phyloP scores from a whole-genome alignment of 1,139 yeast genomes.

The Geotrichum siamense region DNA sequence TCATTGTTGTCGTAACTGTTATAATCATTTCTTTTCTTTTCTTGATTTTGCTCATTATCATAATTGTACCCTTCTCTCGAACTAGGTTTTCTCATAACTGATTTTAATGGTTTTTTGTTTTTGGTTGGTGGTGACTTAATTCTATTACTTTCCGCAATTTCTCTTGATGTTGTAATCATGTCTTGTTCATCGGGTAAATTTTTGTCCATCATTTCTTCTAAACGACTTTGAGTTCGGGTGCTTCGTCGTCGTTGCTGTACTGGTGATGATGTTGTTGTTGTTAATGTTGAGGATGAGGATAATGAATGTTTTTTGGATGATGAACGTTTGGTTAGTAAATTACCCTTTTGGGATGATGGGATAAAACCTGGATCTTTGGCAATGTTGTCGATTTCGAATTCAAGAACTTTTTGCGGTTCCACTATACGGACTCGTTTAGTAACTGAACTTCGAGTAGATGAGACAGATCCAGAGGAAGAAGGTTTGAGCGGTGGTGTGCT shows the following conservation, averaged over 20 bases:
- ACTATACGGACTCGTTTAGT: background rate
- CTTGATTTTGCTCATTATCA: background rate
- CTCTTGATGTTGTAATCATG: background rate
- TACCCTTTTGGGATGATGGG: background rate
- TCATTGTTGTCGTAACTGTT: background rate
- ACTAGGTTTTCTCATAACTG: background rate
- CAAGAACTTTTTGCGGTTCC: background rate
- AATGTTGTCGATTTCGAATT: background rate
- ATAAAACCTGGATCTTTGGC: background rate
- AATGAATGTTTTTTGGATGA: too few relatives aligned
- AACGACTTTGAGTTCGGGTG: background rate
- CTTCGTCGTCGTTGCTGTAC: background rate
- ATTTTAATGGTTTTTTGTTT: slow-evolving; percentile 1
- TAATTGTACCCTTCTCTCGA: background rate
- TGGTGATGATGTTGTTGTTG: background rate
- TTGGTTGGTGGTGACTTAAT: background rate
- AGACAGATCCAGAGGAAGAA: too few relatives aligned
- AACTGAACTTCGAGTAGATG: background rate
- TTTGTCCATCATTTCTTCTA: background rate
- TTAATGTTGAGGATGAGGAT: too few relatives aligned
- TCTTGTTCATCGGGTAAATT: background rate
- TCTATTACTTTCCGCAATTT: background rate
- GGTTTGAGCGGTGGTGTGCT: too few relatives aligned
- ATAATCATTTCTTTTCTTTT: too few relatives aligned
- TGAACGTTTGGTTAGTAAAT: too few relatives aligned